These are phyloP conservation scores for Scutellaria galericulata DNA, from an alignment of 257 asterid species.

Conservation along the genomic window DNA sequence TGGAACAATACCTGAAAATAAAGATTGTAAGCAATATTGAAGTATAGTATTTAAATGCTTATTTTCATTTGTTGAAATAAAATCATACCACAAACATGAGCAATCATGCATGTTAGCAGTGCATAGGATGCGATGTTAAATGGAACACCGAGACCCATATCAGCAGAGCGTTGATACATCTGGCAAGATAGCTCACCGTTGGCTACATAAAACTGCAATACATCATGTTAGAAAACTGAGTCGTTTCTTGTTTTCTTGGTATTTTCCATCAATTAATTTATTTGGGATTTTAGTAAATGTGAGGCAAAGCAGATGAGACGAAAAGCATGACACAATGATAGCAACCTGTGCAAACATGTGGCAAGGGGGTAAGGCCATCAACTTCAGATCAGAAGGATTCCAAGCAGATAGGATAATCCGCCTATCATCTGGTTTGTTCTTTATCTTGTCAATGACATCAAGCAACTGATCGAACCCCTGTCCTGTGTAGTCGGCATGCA, in stretches of 20 bases:
- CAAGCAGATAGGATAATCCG: constrained; percentile 76
- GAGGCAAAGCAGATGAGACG: background rate
- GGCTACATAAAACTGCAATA: constrained; percentile 73
- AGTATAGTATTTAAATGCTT: background rate
- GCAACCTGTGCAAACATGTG: constrained; percentile 89
- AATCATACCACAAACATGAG: constrained; percentile 80
- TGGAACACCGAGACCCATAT: constrained; percentile 88
- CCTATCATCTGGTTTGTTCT: constrained; percentile 74
- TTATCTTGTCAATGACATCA: constrained; percentile 71
- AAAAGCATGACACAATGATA: background rate
- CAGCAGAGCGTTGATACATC: constrained; percentile 88
- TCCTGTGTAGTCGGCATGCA: constrained; percentile 77
- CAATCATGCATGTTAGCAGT: constrained; percentile 76
- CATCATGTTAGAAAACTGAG: constrained; percentile 7
- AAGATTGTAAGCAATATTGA: background rate
- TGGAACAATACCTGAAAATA: constrained; percentile 68
- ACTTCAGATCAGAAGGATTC: constrained; percentile 80
- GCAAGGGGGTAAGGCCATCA: constrained; percentile 89
- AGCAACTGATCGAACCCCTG: constrained; percentile 85
- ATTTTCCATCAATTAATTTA: background rate
- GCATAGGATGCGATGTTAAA: constrained; percentile 82
- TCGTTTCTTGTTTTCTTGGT: background rate
- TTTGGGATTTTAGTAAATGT: constrained; percentile 1
- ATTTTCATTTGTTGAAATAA: background rate
- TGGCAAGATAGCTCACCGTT: constrained; percentile 87